Conservation (phyloP, 2,329 filamentous ascomycete species). For the Nigrospora osmanthi region DNA sequence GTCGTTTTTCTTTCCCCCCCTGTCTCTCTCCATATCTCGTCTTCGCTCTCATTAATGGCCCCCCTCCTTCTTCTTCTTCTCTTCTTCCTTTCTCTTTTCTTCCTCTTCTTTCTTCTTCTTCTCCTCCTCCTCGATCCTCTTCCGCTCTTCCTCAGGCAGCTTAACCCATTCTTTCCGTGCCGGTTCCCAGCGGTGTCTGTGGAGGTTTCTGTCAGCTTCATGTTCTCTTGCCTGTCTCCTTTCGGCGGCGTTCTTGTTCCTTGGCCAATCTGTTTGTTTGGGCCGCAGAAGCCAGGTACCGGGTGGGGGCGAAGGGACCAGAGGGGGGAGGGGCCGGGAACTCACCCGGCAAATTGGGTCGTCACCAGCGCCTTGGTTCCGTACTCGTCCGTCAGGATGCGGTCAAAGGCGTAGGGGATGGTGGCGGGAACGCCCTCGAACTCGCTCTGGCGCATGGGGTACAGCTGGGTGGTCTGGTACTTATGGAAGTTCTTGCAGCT, state of each 20-base stretch:
- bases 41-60: no score
- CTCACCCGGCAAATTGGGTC: constrained; percentile 56
- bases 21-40: no score
- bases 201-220: neutral
- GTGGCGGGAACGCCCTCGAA: constrained; percentile 68
- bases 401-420: constrained; percentile 63
- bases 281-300: no score
- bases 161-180: constrained; percentile 53
- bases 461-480: constrained; percentile 65
- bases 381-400: constrained; percentile 60
- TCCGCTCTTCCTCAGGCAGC: constrained; percentile 17
- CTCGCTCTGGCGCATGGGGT: constrained; percentile 63
- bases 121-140: constrained; percentile 6
- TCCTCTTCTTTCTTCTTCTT: constrained; percentile 3
- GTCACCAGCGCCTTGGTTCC: constrained; percentile 49
- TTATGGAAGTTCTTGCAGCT: constrained; percentile 74
- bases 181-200: constrained; percentile 50
- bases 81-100: no score
- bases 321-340: constrained; percentile 9
- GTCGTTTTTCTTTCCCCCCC: no score
- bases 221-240: neutral
- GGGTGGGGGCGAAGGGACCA: neutral
- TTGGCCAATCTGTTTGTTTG: no score
- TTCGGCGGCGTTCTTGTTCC: no score
- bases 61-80: neutral